Evolutionary conservation across 164 flowering plant species (phyloP), one percentile per base, ranked within the genome.

Genomic region (Stephania cephalantha): DNA sequence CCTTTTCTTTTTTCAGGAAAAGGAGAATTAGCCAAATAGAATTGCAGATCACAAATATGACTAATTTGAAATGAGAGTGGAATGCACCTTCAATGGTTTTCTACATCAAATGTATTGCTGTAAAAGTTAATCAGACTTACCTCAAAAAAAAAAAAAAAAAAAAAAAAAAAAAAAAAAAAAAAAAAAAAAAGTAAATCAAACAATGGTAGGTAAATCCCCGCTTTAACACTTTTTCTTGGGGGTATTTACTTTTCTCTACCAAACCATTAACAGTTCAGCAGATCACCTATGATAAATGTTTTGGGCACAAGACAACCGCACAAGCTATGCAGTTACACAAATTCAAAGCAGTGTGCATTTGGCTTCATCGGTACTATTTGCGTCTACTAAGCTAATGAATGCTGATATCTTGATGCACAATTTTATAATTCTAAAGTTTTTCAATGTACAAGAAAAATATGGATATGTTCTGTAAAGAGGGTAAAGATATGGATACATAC

Each of bases 401-500:
- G 63, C 63, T 12, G 63, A 55, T 55, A 18, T 13, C 63, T 18
- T 55, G 13, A 55, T 9, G 63, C 18, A 17, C 63, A 12, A 55
- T 55, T 55, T 55, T 55, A 12, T 12, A 55, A 55, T 18, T 55
- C 63, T n/a, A 46, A 31, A 61, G n/a, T 46, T 53, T 74, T 74
- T 35, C 18, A 6, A 17, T 35, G 42, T 35, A 35, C 42, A 31
- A 75, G 53, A 12, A 48, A 48, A 48, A 48, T 8, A 63, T 2
- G 29, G 31, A 7, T 29, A 11, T 20, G 74, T 50, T 71, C 53
- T 72, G 4, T 7, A 50, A 25, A 4, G 17, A 42, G 25, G 18
- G 4, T 9, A 66, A 44, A 75, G 69, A 22, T 22, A 10, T 18
- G n/a, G 18, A n/a, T 29, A 76, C 85, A 22, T 82, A 95, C 96